Evolutionary conservation across 2,329 filamentous ascomycete genomes (phyloP).

Genomic region (Tolypocladium paradoxum): DNA sequence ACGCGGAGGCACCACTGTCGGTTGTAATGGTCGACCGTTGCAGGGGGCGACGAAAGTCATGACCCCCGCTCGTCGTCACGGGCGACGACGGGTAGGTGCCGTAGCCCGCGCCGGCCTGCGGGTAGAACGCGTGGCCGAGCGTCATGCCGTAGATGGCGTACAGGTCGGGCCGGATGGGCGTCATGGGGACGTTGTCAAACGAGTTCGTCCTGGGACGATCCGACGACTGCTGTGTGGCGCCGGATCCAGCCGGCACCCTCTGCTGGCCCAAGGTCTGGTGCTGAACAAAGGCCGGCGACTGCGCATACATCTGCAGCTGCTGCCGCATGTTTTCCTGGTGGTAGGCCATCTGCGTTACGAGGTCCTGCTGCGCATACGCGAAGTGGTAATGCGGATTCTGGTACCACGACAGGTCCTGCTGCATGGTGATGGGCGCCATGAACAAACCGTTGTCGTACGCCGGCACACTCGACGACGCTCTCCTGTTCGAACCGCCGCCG

Average conservation of each 20-base stretch:
- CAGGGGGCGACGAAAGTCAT: constrained; percentile 46
- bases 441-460: constrained; percentile 40
- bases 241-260: constrained; percentile 14
- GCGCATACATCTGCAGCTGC: constrained; percentile 23
- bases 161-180: constrained; percentile 44
- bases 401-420: constrained; percentile 40
- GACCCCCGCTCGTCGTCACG: constrained; percentile 29
- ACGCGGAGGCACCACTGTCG: constrained; percentile 34
- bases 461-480: constrained; percentile 41
- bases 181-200: constrained; percentile 50
- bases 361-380: constrained; percentile 27
- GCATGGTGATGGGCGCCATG: constrained; percentile 30
- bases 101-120: constrained; percentile 31
- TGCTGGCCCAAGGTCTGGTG: constrained; percentile 23
- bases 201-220: constrained; percentile 51
- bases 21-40: constrained; percentile 42
- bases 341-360: constrained; percentile 31
- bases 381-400: constrained; percentile 30
- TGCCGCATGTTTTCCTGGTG: constrained; percentile 26
- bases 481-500: constrained; percentile 32
- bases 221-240: constrained; percentile 19
- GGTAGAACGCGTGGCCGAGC: constrained; percentile 34
- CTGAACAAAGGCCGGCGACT: constrained; percentile 22
- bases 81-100: constrained; percentile 48
- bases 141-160: constrained; percentile 38